Evolutionary conservation across 306 rosid species (phyloP), one percentile per base, ranked within the genome.

Genomic region (Dryas drummondii): DNA sequence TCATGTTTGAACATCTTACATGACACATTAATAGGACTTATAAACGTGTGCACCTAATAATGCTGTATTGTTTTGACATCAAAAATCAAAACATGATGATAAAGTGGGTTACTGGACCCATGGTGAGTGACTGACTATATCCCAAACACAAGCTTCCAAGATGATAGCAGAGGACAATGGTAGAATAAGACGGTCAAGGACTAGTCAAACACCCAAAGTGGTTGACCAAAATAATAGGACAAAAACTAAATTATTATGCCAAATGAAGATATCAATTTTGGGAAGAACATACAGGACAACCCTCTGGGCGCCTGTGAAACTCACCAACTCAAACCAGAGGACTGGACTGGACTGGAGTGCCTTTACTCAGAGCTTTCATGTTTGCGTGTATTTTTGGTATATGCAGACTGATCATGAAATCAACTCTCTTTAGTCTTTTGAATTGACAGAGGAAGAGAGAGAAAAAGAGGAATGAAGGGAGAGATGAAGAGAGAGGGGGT

Each of bases 341-440:
- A n/a, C 49, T 41, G 48, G 37, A 9, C 41, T 60, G 37, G 37
- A 27, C 37, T 32, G 37, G 37, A 37, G 42, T 51, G 55, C 49
- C 32, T 8, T 53, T 55, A 40, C 16, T 52, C 10, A 5, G 64
- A 70, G 41, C 42, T 42, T 55, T 71, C 22, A 55, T 71, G 37
- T 55, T 54, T 55, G 75, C 75, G 54, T 71, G 54, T 71, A 10
- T 4, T 42, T 17, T 9, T 70, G 54, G 64, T 32, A 73, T 50
- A 6, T 61, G 61, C 59, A 61, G 69, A 70, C 44, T 42, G 75
- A 27, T 22, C 11, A 49, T 3, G 26, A 52, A 40, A 12, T 71
- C 11, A 40, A 17, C 65, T 8, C 64, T 41, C 1, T 17, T 46
- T 10, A n/a, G 17, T 60, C 44, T 54, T 62, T 7, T 44, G n/a